Evolutionary conservation across 73 alveolate species (phyloP).

Genomic region (Paramecium tetraurelia): DNA sequence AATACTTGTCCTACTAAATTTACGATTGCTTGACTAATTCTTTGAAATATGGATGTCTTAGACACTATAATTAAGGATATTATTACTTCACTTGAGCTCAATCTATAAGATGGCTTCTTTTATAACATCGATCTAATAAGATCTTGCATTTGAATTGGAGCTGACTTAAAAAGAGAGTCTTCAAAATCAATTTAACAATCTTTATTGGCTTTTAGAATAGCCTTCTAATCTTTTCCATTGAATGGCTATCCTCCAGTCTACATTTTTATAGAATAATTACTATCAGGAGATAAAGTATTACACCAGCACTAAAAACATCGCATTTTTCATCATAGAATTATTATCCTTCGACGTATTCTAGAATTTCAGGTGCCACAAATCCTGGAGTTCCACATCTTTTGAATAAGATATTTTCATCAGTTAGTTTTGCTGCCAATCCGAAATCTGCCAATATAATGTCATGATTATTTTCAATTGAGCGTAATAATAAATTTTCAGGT

Average conservation of each 20-base stretch:
- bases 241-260: conserved; percentile 57
- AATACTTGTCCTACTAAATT: neutral
- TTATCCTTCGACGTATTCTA: neutral
- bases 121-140: neutral
- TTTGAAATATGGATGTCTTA: conserved; percentile 25
- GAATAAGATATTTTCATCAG: neutral
- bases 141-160: conserved; percentile 2
- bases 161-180: conserved; percentile 18
- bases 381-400: conserved; percentile 66
- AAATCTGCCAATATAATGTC: conserved; percentile 54
- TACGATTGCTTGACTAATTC: neutral
- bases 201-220: conserved; percentile 35
- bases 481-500: conserved; percentile 85
- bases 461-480: conserved; percentile 38
- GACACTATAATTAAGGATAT: neutral
- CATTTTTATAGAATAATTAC: neutral
- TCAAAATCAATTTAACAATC: conserved; percentile 44
- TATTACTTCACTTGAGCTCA: neutral
- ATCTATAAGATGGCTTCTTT: conserved; percentile 31
- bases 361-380: conserved; percentile 61
- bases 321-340: conserved; percentile 29
- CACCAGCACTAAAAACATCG: conserved; percentile 60
- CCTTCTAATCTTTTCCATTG: conserved; percentile 51
- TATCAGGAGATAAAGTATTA: conserved; percentile 35
- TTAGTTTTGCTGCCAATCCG: conserved; percentile 25